A percentile compares a stretch with the other conserved stretches of the same genome.
phyloP scores from a whole-genome alignment of 116 monocot genomes.

The Trichopus zeylanicus region DNA sequence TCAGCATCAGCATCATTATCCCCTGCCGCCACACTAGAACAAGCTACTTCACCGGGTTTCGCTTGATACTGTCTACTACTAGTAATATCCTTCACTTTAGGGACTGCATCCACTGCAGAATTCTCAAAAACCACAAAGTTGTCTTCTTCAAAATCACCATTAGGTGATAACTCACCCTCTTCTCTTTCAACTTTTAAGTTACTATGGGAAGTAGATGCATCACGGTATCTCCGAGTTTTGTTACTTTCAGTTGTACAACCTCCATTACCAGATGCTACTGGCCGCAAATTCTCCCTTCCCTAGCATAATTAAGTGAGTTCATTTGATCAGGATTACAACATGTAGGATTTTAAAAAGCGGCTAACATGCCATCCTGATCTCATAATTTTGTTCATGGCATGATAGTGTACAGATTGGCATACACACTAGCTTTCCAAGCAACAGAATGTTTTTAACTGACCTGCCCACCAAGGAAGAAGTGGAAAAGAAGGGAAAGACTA shows the following conservation, averaged over 20 bases:
- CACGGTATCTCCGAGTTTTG: slow-evolving; percentile 18
- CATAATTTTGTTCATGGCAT: too few relatives aligned
- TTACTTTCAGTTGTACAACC: slow-evolving; percentile 16
- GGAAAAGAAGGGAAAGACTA: too few relatives aligned
- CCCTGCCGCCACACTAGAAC: slow-evolving; percentile 33
- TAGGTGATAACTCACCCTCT: slow-evolving; percentile 79
- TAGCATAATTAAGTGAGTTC: slow-evolving; percentile 1
- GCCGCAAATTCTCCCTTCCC: slow-evolving; percentile 16
- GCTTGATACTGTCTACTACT: slow-evolving; percentile 18
- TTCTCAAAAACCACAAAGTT: slow-evolving; percentile 52
- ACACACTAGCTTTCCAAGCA: too few relatives aligned
- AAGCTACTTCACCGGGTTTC: slow-evolving; percentile 27
- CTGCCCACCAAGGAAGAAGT: too few relatives aligned
- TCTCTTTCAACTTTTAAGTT: slow-evolving; percentile 57
- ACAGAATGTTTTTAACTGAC: too few relatives aligned
- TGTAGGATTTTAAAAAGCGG: background rate
- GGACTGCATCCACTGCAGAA: slow-evolving; percentile 4
- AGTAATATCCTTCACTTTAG: slow-evolving; percentile 30
- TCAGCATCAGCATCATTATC: slow-evolving; percentile 89
- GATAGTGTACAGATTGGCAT: too few relatives aligned
- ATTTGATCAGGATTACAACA: background rate
- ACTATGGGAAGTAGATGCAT: slow-evolving; percentile 11
- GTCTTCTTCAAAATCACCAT: slow-evolving; percentile 80
- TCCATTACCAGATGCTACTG: slow-evolving; percentile 23
- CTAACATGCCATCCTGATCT: background rate